Percentiles rank a stretch among this genome's conserved stretches.
Evolutionary conservation across 2,329 filamentous ascomycete genomes (phyloP).

Genomic region (Neofusicoccum parvum): DNA sequence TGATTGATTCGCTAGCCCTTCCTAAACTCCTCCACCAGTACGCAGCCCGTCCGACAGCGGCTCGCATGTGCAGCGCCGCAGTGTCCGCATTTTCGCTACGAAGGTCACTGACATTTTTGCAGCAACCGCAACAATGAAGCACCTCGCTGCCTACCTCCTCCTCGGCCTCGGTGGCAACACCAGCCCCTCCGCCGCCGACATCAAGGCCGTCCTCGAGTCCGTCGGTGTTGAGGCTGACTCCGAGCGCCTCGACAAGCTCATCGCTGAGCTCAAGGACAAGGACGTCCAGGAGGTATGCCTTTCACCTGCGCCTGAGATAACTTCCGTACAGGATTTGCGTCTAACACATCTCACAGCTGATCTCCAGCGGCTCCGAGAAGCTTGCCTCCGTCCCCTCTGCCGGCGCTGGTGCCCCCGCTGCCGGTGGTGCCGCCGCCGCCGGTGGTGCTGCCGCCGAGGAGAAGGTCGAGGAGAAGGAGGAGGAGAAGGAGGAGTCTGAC

Average conservation of each 20-base stretch:
- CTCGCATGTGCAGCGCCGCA: background rate
- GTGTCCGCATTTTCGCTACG: background rate
- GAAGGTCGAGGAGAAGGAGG: slow-evolving; percentile 65
- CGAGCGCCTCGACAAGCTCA: slow-evolving; percentile 82
- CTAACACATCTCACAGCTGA: slow-evolving; percentile 65
- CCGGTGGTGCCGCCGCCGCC: slow-evolving; percentile 64
- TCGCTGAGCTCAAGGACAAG: slow-evolving; percentile 91
- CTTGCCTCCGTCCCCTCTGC: slow-evolving; percentile 97
- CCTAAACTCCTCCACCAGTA: slow-evolving; percentile 25
- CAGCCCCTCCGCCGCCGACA: slow-evolving; percentile 79
- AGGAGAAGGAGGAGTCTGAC: slow-evolving; percentile 77
- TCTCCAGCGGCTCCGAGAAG: slow-evolving; percentile 85
- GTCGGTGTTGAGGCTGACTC: slow-evolving; percentile 93
- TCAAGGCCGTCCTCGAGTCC: slow-evolving; percentile 86
- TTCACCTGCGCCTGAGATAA: background rate
- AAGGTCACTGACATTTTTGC: slow-evolving; percentile 7
- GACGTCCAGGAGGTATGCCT: slow-evolving; percentile 81
- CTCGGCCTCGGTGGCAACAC: slow-evolving; percentile 91
- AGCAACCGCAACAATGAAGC: slow-evolving; percentile 81
- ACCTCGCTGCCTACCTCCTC: slow-evolving; percentile 98
- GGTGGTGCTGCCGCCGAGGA: slow-evolving; percentile 57
- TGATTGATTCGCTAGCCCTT: slow-evolving; percentile 96
- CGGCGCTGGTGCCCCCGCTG: slow-evolving; percentile 73
- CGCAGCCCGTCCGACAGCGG: slow-evolving; percentile 14
- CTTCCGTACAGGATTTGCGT: slow-evolving; percentile 30